Evolutionary conservation across 306 rosid genomes (phyloP), one percentile per base, ranked within the genome.

Genomic region (Abrus precatorius): DNA sequence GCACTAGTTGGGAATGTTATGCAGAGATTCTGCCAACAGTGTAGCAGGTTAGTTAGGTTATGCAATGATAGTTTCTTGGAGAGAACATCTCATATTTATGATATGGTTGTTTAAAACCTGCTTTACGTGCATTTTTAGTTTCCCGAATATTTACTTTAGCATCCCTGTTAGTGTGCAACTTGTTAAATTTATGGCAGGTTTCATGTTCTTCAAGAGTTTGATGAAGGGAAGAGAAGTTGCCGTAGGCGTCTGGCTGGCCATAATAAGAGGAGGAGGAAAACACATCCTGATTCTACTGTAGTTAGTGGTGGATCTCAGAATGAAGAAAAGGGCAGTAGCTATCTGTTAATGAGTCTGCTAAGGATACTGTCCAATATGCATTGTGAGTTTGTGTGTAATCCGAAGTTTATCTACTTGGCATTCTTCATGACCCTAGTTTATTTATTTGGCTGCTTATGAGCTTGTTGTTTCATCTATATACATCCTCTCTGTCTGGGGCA

Each of bases 1-100:
- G 99, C 99, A 4, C 87, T 80, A 29, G 99, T 95, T 34, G 97
- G 94, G 38, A 91, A 75, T 80, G 88, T 89, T 72, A 69, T 95
- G 99, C 97, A 95, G 86, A 84, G 99, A 59, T 95, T 95, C 75
- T 95, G 99, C 86, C 99, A 95, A 52, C 99, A 95, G 87, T 95
- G 99, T 79, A 95, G 99, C 92, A 91, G 99, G 99, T 95, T 70
- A 85, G 91, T 85, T 81, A 65, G 76, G 47, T 87, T 82, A 12
- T 72, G 14, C 76, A 66, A 50, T 76, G 5, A 13, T 60, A n/a
- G 13, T 70, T 82, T 61, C 63, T 70, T 63, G 20, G 47, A 20
- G 62, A 54, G 38, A 63, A 74, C 8, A 40, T 74, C 63, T 84
- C 10, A 6, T 34, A 38, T 30, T 84, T 69, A 48, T 72, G 55